phyloP scores from a whole-genome alignment of 2,329 filamentous ascomycete species.

The Ambrosiella beaveri region DNA sequence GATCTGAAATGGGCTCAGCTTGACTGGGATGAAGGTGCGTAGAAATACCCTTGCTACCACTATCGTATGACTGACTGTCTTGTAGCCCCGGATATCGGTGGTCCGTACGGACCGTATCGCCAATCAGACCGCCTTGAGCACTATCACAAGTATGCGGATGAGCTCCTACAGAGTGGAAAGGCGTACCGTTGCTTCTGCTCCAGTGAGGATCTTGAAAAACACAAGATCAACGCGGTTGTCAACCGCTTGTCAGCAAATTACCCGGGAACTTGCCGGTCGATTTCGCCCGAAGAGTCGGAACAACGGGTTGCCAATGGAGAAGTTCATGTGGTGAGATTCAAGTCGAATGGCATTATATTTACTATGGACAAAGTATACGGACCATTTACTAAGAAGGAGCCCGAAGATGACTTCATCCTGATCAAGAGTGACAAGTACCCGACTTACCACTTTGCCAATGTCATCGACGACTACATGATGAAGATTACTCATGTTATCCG shows the following conservation, averaged over 20 bases:
- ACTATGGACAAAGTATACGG: slow-evolving; percentile 62
- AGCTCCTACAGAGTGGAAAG: slow-evolving; percentile 50
- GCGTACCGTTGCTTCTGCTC: slow-evolving; percentile 93
- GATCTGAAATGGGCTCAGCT: slow-evolving; percentile 82
- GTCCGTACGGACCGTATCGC: slow-evolving; percentile 56
- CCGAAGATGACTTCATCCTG: slow-evolving; percentile 68
- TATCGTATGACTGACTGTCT: slow-evolving; percentile 9
- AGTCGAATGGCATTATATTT: slow-evolving; percentile 26
- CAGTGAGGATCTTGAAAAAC: slow-evolving; percentile 47
- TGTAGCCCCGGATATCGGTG: slow-evolving; percentile 60
- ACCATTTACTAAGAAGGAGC: slow-evolving; percentile 34
- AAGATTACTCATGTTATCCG: slow-evolving; percentile 88
- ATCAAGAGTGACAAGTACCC: slow-evolving; percentile 84
- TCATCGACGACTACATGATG: slow-evolving; percentile 93
- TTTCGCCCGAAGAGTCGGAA: slow-evolving; percentile 50
- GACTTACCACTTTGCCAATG: slow-evolving; percentile 94
- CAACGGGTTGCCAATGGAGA: slow-evolving; percentile 53
- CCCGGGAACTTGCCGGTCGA: slow-evolving; percentile 50
- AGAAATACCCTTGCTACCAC: not conserved
- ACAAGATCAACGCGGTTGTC: slow-evolving; percentile 45
- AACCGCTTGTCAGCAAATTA: slow-evolving; percentile 29
- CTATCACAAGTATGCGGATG: slow-evolving; percentile 54
- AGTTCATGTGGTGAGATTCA: slow-evolving; percentile 60
- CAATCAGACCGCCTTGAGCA: slow-evolving; percentile 62
- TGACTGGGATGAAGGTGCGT: slow-evolving; percentile 73